Evolutionary conservation across 2,329 filamentous ascomycete species (phyloP).

Genomic region (Monilinia fructigena): DNA sequence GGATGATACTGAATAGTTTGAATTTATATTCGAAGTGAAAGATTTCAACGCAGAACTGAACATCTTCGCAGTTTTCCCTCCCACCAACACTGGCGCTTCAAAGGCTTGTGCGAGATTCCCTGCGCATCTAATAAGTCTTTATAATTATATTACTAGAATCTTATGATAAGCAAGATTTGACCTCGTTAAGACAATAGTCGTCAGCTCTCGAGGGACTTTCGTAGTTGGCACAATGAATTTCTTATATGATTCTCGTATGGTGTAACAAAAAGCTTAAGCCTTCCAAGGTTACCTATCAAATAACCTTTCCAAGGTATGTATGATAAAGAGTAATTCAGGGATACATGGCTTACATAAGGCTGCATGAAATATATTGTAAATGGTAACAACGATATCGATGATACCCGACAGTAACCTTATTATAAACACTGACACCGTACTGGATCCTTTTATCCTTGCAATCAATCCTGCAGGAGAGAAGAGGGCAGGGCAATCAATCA

Average conservation of each 20-base stretch:
- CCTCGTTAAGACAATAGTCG: neutral
- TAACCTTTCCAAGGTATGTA: neutral
- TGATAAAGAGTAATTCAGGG: neutral
- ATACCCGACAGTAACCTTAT: neutral
- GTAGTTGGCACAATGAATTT: no score
- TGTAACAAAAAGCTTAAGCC: neutral
- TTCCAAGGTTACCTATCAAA: neutral
- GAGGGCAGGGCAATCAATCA: no score
- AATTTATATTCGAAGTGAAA: conserved; percentile 86
- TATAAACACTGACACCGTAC: neutral
- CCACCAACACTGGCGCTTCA: conserved; percentile 16
- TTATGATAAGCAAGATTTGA: neutral
- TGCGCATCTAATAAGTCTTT: conserved; percentile 5
- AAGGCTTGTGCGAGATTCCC: conserved; percentile 1
- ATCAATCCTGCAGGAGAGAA: neutral
- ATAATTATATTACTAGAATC: neutral
- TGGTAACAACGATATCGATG: no score
- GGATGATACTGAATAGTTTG: conserved; percentile 82
- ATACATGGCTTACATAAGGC: conserved; percentile 11
- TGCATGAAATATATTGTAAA: neutral
- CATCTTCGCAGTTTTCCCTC: conserved; percentile 30
- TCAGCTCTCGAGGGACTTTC: neutral
- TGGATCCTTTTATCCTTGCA: neutral
- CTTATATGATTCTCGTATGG: neutral
- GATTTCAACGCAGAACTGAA: conserved; percentile 77